These are phyloP conservation scores for Iris macrosiphon DNA, from an alignment of 106 monocot genomes.

Conservation along the genomic window DNA sequence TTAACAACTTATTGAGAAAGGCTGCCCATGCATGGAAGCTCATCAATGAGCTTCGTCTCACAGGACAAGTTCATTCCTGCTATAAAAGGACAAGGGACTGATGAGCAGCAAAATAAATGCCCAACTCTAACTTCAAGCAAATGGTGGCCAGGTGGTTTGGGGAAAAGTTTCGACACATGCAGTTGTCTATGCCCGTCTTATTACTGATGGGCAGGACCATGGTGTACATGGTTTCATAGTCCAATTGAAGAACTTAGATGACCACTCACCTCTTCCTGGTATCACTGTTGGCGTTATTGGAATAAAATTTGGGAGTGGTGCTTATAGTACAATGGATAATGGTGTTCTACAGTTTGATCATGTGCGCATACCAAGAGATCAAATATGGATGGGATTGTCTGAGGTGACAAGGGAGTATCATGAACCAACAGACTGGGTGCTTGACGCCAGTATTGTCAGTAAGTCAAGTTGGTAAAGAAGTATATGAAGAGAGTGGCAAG, in stretches of 20 bases:
- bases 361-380: slow-evolving; percentile 74
- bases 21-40: too few species aligned
- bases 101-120: slow-evolving; percentile 80
- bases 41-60: slow-evolving; percentile 64
- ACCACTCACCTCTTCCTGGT: slow-evolving; percentile 74
- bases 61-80: slow-evolving; percentile 87
- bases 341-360: slow-evolving; percentile 70
- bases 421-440: too few species aligned
- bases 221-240: slow-evolving; percentile 90
- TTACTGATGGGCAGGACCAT: slow-evolving; percentile 57
- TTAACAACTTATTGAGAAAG: too few species aligned
- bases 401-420: slow-evolving; percentile 73
- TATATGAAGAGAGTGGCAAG: slow-evolving; percentile 86
- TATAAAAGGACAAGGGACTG: slow-evolving; percentile 75
- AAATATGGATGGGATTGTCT: slow-evolving; percentile 72
- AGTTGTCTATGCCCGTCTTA: slow-evolving; percentile 70
- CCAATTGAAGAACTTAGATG: slow-evolving; percentile 70
- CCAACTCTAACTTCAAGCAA: slow-evolving; percentile 89
- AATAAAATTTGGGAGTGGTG: slow-evolving; percentile 74
- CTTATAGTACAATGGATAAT: slow-evolving; percentile 83
- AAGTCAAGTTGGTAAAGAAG: slow-evolving; percentile 81
- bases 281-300: slow-evolving; percentile 78
- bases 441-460: too few species aligned
- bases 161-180: slow-evolving; percentile 88
- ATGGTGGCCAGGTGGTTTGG: slow-evolving; percentile 95